These are phyloP conservation scores for Brassica juncea DNA, from an alignment of 345 rosid species.

Conservation along the genomic window DNA sequence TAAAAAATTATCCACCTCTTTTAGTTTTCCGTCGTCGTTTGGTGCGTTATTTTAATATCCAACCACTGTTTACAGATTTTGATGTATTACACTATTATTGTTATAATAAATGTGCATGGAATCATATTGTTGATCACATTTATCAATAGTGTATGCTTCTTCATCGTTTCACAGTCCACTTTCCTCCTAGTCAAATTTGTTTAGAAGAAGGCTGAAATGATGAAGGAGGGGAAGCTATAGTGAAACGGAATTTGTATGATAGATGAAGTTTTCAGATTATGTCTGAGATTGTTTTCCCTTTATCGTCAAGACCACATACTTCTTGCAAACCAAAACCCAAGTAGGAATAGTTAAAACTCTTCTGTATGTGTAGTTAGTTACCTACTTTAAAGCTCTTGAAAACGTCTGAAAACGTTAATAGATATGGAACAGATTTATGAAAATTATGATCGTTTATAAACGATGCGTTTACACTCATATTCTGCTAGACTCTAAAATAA, in stretches of 20 bases:
- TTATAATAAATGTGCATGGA: not conserved
- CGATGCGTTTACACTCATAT: too few relatives aligned
- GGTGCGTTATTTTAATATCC: too few relatives aligned
- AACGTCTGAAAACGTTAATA: too few relatives aligned
- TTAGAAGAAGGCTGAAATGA: slow-evolving; percentile 9
- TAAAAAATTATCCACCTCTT: not conserved
- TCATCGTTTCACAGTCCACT: not conserved
- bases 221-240: slow-evolving; percentile 44
- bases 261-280: slow-evolving; percentile 61
- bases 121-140: not conserved
- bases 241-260: slow-evolving; percentile 58
- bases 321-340: slow-evolving; percentile 48
- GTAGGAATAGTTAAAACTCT: slow-evolving; percentile 22
- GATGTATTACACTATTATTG: not conserved
- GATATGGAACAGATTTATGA: too few relatives aligned
- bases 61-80: not conserved
- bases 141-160: not conserved
- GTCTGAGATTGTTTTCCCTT: slow-evolving; percentile 63
- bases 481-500: too few relatives aligned
- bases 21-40: too few relatives aligned
- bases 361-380: not conserved
- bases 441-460: too few relatives aligned
- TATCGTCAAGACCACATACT: slow-evolving; percentile 54
- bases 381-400: not conserved
- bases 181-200: not conserved